Percentiles rank a stretch among this genome's conserved stretches.
Conservation (phyloP, 2,329 filamentous ascomycete species). For the Sporothrix protearum region DNA sequence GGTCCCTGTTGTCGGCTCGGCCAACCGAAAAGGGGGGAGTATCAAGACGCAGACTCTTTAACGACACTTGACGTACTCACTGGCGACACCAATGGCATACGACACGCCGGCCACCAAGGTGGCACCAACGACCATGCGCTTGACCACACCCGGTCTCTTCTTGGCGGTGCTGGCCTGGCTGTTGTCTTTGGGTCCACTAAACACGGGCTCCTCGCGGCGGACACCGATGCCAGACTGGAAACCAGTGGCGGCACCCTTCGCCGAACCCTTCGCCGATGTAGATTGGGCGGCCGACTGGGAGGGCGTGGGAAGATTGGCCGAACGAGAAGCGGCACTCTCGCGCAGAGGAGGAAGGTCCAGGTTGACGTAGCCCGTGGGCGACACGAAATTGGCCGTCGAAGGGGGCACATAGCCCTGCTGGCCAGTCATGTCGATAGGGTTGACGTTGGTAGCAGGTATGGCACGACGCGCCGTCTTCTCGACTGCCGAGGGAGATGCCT, state of each 20-base stretch:
- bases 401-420: constrained; percentile 36
- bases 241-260: not conserved
- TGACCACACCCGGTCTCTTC: constrained; percentile 36
- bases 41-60: constrained; percentile 34
- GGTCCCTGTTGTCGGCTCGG: not conserved
- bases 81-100: constrained; percentile 57
- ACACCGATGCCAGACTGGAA: constrained; percentile 46
- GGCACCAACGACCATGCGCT: constrained; percentile 52
- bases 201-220: constrained; percentile 47
- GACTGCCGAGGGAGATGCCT: not conserved
- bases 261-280: not conserved
- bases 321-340: not conserved
- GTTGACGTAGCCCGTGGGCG: constrained; percentile 63
- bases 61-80: constrained; percentile 49
- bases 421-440: constrained; percentile 58
- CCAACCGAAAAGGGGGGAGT: not conserved
- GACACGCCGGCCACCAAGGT: constrained; percentile 52
- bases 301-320: constrained; percentile 28
- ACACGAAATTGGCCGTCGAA: constrained; percentile 57
- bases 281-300: not conserved
- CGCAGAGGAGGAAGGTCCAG: constrained; percentile 46
- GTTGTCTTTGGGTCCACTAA: constrained; percentile 39
- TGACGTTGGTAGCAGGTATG: constrained; percentile 38
- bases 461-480: constrained; percentile 20
- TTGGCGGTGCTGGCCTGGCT: not conserved